Conservation (phyloP, 441 rosid genomes). For the Raphanus hybrid region DNA sequence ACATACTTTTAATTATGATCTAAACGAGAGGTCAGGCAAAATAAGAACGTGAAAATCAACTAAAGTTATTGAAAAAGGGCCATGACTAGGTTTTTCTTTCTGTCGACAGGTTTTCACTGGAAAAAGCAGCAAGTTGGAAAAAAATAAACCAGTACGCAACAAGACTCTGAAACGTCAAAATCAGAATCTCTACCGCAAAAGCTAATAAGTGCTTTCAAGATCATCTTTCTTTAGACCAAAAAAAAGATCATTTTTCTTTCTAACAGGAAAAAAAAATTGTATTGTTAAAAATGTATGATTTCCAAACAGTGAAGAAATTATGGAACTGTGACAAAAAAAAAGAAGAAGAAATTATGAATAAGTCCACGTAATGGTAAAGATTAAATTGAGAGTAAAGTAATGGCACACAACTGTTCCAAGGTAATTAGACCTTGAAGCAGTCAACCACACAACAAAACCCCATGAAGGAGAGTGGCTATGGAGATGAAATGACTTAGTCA, state of each 20-base stretch:
- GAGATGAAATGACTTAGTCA: slow-evolving; percentile 22
- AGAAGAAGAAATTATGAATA: neutral
- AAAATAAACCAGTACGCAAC: slow-evolving; percentile 45
- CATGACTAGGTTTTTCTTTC: slow-evolving; percentile 37
- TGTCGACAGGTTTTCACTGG: slow-evolving; percentile 35
- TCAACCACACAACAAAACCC: slow-evolving; percentile 2
- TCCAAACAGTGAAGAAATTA: slow-evolving; percentile 26
- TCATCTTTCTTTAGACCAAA: slow-evolving; percentile 33
- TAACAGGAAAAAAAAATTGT: slow-evolving; percentile 36
- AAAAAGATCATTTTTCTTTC: slow-evolving; percentile 38
- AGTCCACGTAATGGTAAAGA: slow-evolving; percentile 12
- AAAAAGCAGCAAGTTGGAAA: slow-evolving; percentile 35
- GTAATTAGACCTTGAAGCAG: slow-evolving; percentile 26
- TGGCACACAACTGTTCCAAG: slow-evolving; percentile 37
- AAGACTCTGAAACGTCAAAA: slow-evolving; percentile 68
- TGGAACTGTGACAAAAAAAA: slow-evolving; percentile 1
- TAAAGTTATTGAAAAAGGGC: slow-evolving; percentile 26
- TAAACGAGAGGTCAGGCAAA: neutral
- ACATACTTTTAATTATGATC: neutral
- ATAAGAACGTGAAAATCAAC: slow-evolving; percentile 22
- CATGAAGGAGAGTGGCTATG: neutral
- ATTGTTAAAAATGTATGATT: slow-evolving; percentile 27
- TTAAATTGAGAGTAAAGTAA: slow-evolving; percentile 37
- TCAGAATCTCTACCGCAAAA: slow-evolving; percentile 65
- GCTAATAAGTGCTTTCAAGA: slow-evolving; percentile 44